Conservation (phyloP, 2,329 filamentous ascomycete genomes). For the Lasiodiplodia gonubiensis region DNA sequence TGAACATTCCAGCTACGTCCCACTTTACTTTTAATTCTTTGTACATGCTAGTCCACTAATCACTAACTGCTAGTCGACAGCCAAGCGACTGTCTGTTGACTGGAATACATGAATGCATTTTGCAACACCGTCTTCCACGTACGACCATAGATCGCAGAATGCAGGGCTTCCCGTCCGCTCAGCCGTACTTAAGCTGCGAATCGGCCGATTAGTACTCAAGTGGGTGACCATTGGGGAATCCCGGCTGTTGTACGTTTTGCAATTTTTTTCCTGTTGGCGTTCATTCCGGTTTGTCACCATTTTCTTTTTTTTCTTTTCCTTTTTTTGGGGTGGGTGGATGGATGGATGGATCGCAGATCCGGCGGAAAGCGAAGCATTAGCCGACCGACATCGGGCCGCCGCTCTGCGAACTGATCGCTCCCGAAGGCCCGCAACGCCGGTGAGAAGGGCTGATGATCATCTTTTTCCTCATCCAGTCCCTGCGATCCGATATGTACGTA, state of each 20-base stretch:
- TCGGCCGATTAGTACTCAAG: conserved; percentile 9
- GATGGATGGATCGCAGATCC: not conserved
- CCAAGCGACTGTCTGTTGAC: no score
- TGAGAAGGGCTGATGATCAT: not conserved
- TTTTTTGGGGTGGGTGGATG: not conserved
- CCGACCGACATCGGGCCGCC: conserved; percentile 4
- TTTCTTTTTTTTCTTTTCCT: not conserved
- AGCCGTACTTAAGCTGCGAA: conserved; percentile 7
- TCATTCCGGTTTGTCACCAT: not conserved
- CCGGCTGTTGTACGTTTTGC: conserved; percentile 7
- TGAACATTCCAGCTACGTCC: no score
- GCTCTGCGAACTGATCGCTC: not conserved
- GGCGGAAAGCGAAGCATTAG: not conserved
- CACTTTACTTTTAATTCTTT: no score
- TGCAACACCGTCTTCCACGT: no score
- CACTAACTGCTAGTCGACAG: no score
- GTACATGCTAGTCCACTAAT: no score
- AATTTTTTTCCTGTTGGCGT: no score
- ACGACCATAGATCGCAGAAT: conserved; percentile 2
- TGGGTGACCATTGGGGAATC: conserved; percentile 9
- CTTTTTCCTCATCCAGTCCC: not conserved
- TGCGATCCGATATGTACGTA: not conserved
- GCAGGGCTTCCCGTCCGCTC: conserved; percentile 5
- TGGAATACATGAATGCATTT: no score
- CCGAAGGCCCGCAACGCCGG: not conserved